Percentiles rank a stretch among this genome's conserved stretches.
These are phyloP conservation scores for Nakazawaea molendinolei DNA, from an alignment of 805 yeast genomes.

Conservation along the genomic window DNA sequence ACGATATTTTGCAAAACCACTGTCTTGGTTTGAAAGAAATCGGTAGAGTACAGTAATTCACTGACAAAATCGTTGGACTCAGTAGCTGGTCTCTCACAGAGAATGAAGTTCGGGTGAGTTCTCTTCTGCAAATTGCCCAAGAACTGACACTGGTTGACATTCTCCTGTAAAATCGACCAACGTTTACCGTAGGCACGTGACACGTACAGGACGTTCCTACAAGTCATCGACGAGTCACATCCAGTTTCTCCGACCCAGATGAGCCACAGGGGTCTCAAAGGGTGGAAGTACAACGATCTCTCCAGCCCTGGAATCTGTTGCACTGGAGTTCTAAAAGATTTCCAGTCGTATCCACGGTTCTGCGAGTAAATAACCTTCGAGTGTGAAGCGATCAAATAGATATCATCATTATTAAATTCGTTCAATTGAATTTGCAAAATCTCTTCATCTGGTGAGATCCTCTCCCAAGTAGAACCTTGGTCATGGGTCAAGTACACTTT, in stretches of 20 bases:
- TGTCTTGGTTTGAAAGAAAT: slow-evolving; percentile 38
- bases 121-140: slow-evolving; percentile 41
- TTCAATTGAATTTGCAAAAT: slow-evolving; percentile 52
- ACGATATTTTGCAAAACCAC: slow-evolving; percentile 47
- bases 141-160: slow-evolving; percentile 60
- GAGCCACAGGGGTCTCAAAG: slow-evolving; percentile 49
- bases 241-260: slow-evolving; percentile 62
- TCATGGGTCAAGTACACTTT: slow-evolving; percentile 63
- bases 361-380: slow-evolving; percentile 49
- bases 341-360: slow-evolving; percentile 63
- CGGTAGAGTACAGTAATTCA: slow-evolving; percentile 39
- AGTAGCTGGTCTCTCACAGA: slow-evolving; percentile 47
- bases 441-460: slow-evolving; percentile 33
- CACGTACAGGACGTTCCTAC: slow-evolving; percentile 52
- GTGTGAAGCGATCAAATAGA: slow-evolving; percentile 42
- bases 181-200: slow-evolving; percentile 62
- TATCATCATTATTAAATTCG: slow-evolving; percentile 44
- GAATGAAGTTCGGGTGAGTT: slow-evolving; percentile 42
- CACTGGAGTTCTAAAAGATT: slow-evolving; percentile 46
- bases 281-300: slow-evolving; percentile 55
- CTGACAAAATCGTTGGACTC: slow-evolving; percentile 26
- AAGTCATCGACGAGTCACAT: slow-evolving; percentile 44
- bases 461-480: slow-evolving; percentile 52
- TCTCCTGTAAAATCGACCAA: slow-evolving; percentile 49
- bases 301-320: slow-evolving; percentile 31